phyloP scores from a whole-genome alignment of 1,139 yeast species.

The Yamadazyma diddensiae region DNA sequence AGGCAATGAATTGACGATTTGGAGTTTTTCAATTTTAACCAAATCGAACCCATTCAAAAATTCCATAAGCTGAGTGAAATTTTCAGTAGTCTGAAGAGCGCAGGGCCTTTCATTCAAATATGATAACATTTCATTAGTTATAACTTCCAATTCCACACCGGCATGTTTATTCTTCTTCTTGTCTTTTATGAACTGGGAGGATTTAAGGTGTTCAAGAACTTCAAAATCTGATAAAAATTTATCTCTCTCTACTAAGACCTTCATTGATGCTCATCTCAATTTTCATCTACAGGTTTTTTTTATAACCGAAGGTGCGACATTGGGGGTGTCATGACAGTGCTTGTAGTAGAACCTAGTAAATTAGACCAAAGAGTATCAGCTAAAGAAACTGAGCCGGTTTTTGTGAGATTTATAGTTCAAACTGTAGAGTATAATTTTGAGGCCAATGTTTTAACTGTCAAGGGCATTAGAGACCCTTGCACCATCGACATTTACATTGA shows the following conservation, averaged over 20 bases:
- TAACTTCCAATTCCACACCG: slow-evolving; percentile 56
- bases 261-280: slow-evolving; percentile 23
- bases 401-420: slow-evolving; percentile 32
- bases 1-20: slow-evolving; percentile 79
- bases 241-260: slow-evolving; percentile 49
- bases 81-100: slow-evolving; percentile 41
- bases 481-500: slow-evolving; percentile 1
- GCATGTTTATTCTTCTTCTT: slow-evolving; percentile 29
- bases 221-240: slow-evolving; percentile 71
- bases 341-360: slow-evolving; percentile 26
- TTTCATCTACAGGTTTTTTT: neutral
- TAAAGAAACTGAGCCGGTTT: slow-evolving; percentile 16
- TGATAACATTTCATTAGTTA: slow-evolving; percentile 60
- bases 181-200: slow-evolving; percentile 46
- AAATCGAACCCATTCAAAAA: slow-evolving; percentile 54
- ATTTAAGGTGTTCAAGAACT: slow-evolving; percentile 59
- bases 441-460: slow-evolving; percentile 4
- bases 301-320: neutral
- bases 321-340: slow-evolving; percentile 20
- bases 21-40: slow-evolving; percentile 82
- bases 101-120: slow-evolving; percentile 47
- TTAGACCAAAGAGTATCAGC: slow-evolving; percentile 24
- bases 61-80: slow-evolving; percentile 52
- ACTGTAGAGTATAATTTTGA: slow-evolving; percentile 19
- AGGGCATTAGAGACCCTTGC: neutral